Conservation (phyloP, 495 filamentous ascomycete species). For the Aspergillus panamensis region DNA sequence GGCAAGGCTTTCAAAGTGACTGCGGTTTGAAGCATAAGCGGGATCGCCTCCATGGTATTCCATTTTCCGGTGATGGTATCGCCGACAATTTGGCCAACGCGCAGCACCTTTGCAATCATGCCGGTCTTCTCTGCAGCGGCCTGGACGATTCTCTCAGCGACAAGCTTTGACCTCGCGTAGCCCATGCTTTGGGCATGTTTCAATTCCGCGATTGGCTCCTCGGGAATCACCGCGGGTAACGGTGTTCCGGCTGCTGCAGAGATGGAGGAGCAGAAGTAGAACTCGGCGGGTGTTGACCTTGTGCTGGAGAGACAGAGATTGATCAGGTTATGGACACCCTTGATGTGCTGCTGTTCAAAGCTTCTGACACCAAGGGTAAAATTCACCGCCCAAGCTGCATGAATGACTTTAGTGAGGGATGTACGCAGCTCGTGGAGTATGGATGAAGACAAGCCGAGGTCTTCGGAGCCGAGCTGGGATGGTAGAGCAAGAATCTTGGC, state of each 20-base stretch:
- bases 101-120: conserved; percentile 39
- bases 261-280: conserved; percentile 62
- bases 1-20: conserved; percentile 51
- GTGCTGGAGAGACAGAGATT: conserved; percentile 47
- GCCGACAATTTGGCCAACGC: conserved; percentile 63
- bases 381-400: conserved; percentile 71
- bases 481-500: conserved; percentile 17
- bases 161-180: conserved; percentile 61
- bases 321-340: conserved; percentile 57
- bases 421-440: conserved; percentile 35
- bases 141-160: conserved; percentile 54
- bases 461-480: conserved; percentile 13
- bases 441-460: conserved; percentile 29
- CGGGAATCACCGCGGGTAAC: conserved; percentile 38
- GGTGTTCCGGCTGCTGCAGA: conserved; percentile 42
- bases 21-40: conserved; percentile 55
- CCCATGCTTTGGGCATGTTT: conserved; percentile 50
- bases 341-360: conserved; percentile 58
- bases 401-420: conserved; percentile 50
- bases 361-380: conserved; percentile 61
- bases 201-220: conserved; percentile 47
- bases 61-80: conserved; percentile 55
- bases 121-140: conserved; percentile 38
- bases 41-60: conserved; percentile 63
- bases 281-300: conserved; percentile 30